Base-by-base conservation (phyloP, 352 stramenopile genomes). In the Blastocystis sp. region DNA sequence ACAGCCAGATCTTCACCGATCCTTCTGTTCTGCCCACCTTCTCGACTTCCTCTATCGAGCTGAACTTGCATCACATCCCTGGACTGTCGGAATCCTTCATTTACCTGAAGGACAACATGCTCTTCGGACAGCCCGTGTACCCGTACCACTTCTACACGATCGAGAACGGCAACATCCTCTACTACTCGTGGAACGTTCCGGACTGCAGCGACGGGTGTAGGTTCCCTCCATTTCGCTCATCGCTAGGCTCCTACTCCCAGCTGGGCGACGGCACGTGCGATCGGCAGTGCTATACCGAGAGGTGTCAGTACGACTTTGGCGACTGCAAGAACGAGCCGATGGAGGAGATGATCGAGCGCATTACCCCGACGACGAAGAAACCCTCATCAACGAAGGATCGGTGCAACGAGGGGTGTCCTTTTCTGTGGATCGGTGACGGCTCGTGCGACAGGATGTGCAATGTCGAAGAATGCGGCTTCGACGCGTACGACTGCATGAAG, bases 101-200 rank as follows among this genome's bases (percentile, higher is more conserved):
- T 2, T 98, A 98, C 91, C 98, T 98, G 89, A 98, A 98, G 90
- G 96, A 98, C 91, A 95, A 98, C 91, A 95, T 98, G 12, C 96
- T 98, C 88, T 92, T 98, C 0, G 96, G 95, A 55, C 92, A 94
- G 21, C 91, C 92, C 13, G 93, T 96, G 16, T 92, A 93, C 65
- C 96, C 96, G 0, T 94, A 97, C 63, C 96, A 98, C 88, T 98
- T 98, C 93, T 92, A 97, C 19, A 94, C 92, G 29, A 93, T 95
- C 85, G 92, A 90, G 12, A 93, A 94, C 26, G 93, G 95, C 24
- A 95, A 98, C 90, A 96, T 96, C 89, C 92, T 95, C 26, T 97
- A 97, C 81, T 94, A 97, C 35, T 94, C 94, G 0, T 98, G 96
- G 96, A 94, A 97, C 90, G 93, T 97, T 41, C 96, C 96, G 13